Percentiles rank a stretch among this genome's conserved stretches.
These are phyloP conservation scores for Vachellia pachyceras DNA, from an alignment of 306 rosid species.

Conservation along the genomic window DNA sequence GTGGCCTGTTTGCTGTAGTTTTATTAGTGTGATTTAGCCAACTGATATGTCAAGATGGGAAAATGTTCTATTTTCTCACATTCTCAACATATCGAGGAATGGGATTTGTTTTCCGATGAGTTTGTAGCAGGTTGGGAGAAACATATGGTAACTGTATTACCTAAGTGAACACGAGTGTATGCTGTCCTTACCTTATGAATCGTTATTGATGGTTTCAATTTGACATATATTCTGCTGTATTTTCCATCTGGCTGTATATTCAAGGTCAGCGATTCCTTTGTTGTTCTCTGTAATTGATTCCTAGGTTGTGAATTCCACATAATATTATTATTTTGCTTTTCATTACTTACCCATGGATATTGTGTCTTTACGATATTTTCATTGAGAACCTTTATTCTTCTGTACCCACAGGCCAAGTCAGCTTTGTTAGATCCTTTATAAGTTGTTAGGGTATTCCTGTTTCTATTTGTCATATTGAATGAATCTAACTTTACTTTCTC, in stretches of 20 bases:
- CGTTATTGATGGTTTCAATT: not conserved
- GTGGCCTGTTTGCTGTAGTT: not conserved
- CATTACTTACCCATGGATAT: not conserved
- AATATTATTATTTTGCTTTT: not conserved
- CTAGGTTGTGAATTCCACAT: not conserved
- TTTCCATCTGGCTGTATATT: not conserved
- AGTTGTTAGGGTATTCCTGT: not conserved
- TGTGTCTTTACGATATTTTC: not conserved
- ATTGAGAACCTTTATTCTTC: not conserved
- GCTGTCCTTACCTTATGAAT: not conserved
- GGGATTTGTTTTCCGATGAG: conserved; percentile 13
- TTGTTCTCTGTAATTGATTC: not conserved
- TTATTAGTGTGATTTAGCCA: conserved; percentile 4
- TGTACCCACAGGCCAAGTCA: not conserved
- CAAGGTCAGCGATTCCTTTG: not conserved
- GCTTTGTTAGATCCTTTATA: not conserved
- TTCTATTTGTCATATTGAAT: not conserved
- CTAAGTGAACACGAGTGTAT: not conserved
- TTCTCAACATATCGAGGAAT: not conserved
- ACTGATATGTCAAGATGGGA: conserved; percentile 14
- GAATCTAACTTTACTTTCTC: conserved; percentile 4
- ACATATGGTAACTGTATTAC: conserved; percentile 1
- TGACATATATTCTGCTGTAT: conserved; percentile 12
- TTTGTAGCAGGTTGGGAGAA: not conserved
- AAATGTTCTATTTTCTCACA: conserved; percentile 2